Evolutionary conservation across 1,139 yeast genomes (phyloP), one percentile per base, ranked within the genome.

Genomic region (Diutina siamensis): DNA sequence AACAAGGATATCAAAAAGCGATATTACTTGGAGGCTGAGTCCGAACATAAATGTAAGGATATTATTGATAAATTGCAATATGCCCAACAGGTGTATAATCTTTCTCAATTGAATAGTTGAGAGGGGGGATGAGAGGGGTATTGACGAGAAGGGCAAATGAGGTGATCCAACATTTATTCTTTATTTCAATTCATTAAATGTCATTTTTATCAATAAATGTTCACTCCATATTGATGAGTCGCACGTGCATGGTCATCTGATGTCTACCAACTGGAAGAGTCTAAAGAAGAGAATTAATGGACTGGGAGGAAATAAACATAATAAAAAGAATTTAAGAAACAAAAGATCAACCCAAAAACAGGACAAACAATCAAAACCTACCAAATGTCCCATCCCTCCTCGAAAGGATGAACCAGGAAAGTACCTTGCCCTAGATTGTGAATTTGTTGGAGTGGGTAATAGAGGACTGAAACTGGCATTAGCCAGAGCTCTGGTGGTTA

Each of bases 391-490:
- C 10, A 25, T 7, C 10, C 28, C 5, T 10, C 28, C 28, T 25
- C 28, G 28, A 4, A 27, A 40, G 22, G 8, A 3, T 31, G 34
- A 28, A 10, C 69, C 77, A 1, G 96, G 96, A 1, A 82, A 74
- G 54, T 87, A 75, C 53, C 54, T 89, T 7, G 88, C 96, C 0
- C 75, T 89, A 49, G 97, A 89, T 63, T 88, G 97, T 67, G 97
- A 89, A 57, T 88, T 89, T 68, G 97, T 89, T 1, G 97, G 97
- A 4, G 80, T 83, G 1, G 97, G 96, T 0, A 76, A 74, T 1
- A 79, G 78, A 19, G 94, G 55, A 3, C 8, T 57, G 33, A 75
- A 72, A 42, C 80, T 89, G 4, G 89, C 81, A 1, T 67, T 89
- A 28, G 97, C 96, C 0, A 71, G 97, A 53, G 89, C 88, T 1